These are phyloP conservation scores for Anisodus acutangulus DNA, from an alignment of 257 asterid genomes.

Conservation along the genomic window DNA sequence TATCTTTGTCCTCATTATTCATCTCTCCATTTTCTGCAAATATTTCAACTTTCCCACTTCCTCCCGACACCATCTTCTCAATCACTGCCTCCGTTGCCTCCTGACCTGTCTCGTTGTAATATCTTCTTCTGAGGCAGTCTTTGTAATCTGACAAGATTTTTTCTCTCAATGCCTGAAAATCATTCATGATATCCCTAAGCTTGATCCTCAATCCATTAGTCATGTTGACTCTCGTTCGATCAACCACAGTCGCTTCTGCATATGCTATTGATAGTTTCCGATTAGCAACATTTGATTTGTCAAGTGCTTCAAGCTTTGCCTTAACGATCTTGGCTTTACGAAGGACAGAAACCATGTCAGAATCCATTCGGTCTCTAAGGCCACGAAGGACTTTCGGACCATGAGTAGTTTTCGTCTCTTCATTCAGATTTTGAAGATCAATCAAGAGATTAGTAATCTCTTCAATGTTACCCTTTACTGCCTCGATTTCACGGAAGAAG, in stretches of 20 bases:
- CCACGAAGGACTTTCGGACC: conserved; percentile 79
- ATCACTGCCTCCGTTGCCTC: conserved; percentile 63
- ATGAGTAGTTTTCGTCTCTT: conserved; percentile 64
- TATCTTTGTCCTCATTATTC: conserved; percentile 62
- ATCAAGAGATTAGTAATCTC: conserved; percentile 67
- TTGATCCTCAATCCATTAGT: conserved; percentile 65
- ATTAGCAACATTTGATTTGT: conserved; percentile 55
- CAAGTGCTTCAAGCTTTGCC: conserved; percentile 61
- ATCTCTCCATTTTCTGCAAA: conserved; percentile 46
- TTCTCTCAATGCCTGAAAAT: conserved; percentile 67
- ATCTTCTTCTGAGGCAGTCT: conserved; percentile 69
- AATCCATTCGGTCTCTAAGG: conserved; percentile 74
- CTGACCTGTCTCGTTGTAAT: conserved; percentile 67
- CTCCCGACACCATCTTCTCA: conserved; percentile 59
- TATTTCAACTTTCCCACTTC: conserved; percentile 48
- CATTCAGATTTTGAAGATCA: conserved; percentile 68
- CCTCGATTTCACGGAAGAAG: conserved; percentile 69
- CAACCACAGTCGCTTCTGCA: conserved; percentile 67
- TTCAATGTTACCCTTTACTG: conserved; percentile 52
- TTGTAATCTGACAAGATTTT: conserved; percentile 66
- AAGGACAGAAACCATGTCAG: conserved; percentile 70
- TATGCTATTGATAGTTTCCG: conserved; percentile 44
- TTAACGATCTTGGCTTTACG: conserved; percentile 69
- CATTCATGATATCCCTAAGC: conserved; percentile 72
- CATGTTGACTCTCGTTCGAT: conserved; percentile 67